Percentiles rank a stretch among this genome's conserved stretches.
Evolutionary conservation across 2,329 filamentous ascomycete species (phyloP).

Genomic region (Neophaeococcomyces mojaviensis): DNA sequence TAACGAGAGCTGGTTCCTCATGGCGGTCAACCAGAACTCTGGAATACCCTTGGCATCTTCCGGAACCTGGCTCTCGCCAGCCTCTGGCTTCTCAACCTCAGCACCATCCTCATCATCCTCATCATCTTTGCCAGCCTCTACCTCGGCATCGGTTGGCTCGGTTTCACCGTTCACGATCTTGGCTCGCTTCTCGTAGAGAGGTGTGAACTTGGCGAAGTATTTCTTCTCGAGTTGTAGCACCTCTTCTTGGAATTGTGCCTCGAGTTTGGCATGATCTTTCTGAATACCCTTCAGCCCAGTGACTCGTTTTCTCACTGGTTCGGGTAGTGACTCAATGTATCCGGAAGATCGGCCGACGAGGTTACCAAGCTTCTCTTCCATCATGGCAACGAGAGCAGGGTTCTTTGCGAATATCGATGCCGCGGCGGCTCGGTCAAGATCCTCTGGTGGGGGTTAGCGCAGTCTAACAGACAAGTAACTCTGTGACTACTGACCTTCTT

Average conservation of each 20-base stretch:
- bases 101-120: conserved; percentile 62
- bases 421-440: conserved; percentile 76
- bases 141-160: conserved; percentile 81
- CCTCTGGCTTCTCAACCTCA: conserved; percentile 52
- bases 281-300: conserved; percentile 95
- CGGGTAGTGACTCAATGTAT: conserved; percentile 92
- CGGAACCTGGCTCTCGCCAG: conserved; percentile 38
- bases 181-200: conserved; percentile 90
- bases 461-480: conserved; percentile 5
- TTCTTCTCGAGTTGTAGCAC: conserved; percentile 98
- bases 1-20: conserved; percentile 98
- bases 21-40: conserved; percentile 98
- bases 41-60: conserved; percentile 70
- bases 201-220: conserved; percentile 98
- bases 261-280: conserved; percentile 96
- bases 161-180: conserved; percentile 79
- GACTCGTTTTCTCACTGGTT: conserved; percentile 83
- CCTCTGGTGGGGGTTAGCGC: conserved; percentile 54
- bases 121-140: conserved; percentile 76
- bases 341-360: conserved; percentile 93
- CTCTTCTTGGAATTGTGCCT: conserved; percentile 97
- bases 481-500: conserved; percentile 63
- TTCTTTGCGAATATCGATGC: conserved; percentile 94
- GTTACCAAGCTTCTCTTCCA: conserved; percentile 88
- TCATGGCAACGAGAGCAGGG: conserved; percentile 90